Evolutionary conservation across 2,329 filamentous ascomycete species (phyloP), one percentile per base, ranked within the genome.

Genomic region (Ophiosphaerella korrae): DNA sequence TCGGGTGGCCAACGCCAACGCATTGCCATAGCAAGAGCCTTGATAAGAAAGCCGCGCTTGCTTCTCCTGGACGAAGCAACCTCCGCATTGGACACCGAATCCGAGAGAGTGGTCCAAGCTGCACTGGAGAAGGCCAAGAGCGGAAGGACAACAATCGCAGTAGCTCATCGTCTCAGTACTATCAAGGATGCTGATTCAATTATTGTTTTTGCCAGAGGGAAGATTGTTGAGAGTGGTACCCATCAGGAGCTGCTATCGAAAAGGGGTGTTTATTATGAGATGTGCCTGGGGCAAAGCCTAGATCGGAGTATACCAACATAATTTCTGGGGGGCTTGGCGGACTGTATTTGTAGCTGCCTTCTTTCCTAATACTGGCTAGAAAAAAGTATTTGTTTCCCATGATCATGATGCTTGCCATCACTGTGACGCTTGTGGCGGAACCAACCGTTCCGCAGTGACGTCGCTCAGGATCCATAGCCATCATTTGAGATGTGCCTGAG

Each of bases 141-240:
- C 74, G 90, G 90, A 5, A 83, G 92, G 37, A 96, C 92, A 84
- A 97, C 93, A 0, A 92, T 97, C 57, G 92, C 93, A 1, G 92
- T 99, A 0, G 94, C 94, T 7, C 94, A 99, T 75, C 82, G 93
- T 26, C 78, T 97, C 12, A 92, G 87, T 67, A 97, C 93, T 0
- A 97, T 97, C 57, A 92, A 96, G 70, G 93, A 94, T 70, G 93
- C 93, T 1, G 93, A 97, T 71, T 77, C 91, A 44, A 97, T 97
- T 64, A 94, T 95, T 60, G 92, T 97, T 3, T 94, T 97, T 70
- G 91, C 96, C 71, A 87, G 89, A 64, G 93, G 93, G 4, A 82
- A 83, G 48, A 85, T 97, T 41, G 88, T 92, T 1, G 93, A 97
- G 77, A 82, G 84, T 57, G 93, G 93, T 3, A 93, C 60, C 3